Conservation (phyloP, 1,284 basidiomycete species). For the Grifola frondosa region DNA sequence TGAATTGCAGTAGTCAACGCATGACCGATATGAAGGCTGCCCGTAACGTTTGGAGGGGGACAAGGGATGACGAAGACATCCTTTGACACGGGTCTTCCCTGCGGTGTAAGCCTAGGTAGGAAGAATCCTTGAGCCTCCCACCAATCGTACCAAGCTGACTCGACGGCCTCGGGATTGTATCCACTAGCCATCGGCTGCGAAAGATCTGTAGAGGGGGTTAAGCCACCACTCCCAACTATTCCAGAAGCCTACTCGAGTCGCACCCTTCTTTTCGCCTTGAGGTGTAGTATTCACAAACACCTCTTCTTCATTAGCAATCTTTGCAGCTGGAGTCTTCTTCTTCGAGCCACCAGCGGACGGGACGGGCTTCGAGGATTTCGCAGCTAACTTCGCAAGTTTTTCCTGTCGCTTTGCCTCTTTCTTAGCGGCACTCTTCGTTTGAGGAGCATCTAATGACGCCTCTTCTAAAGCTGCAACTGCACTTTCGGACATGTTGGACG, state of each 20-base stretch:
- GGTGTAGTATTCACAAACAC: constrained; percentile 82
- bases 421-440: constrained; percentile 43
- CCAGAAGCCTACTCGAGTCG: too few relatives aligned
- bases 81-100: constrained; percentile 58
- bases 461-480: too few relatives aligned
- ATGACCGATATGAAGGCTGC: constrained; percentile 95
- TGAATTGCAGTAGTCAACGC: constrained; percentile 93
- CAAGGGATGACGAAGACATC: constrained; percentile 87
- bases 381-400: constrained; percentile 73
- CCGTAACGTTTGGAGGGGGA: constrained; percentile 99
- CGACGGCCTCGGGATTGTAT: constrained; percentile 95
- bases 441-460: too few relatives aligned
- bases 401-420: constrained; percentile 70
- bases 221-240: too few relatives aligned
- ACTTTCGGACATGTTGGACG: too few relatives aligned
- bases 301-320: constrained; percentile 62
- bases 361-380: constrained; percentile 58
- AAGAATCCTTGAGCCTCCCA: constrained; percentile 93
- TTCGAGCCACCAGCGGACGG: constrained; percentile 46
- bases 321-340: constrained; percentile 65
- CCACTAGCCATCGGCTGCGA: constrained; percentile 84
- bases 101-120: constrained; percentile 67
- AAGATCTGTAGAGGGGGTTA: constrained; percentile 70
- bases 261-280: too few relatives aligned
- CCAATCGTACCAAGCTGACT: constrained; percentile 99